phyloP scores from a whole-genome alignment of 2,329 filamentous ascomycete species.

The Pseudomassariella vexata region DNA sequence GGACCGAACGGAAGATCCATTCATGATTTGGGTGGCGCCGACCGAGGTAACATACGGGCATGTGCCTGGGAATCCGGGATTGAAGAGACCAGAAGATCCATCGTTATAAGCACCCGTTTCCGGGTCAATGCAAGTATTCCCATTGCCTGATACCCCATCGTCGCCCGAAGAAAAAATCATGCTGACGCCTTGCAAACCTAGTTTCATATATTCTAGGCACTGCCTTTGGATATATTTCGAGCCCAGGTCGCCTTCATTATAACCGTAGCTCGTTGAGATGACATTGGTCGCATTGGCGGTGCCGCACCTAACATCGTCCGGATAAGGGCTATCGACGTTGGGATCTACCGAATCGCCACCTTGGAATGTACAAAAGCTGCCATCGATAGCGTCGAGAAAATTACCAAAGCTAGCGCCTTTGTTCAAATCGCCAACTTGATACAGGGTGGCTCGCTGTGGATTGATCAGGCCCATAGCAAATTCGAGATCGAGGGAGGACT shows the following conservation, averaged over 20 bases:
- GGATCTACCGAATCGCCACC: slow-evolving; percentile 33
- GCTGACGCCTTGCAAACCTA: slow-evolving; percentile 45
- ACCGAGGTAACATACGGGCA: slow-evolving; percentile 47
- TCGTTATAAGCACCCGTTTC: slow-evolving; percentile 22
- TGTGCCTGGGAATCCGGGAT: slow-evolving; percentile 37
- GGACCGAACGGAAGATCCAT: slow-evolving; percentile 29
- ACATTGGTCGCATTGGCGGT: slow-evolving; percentile 38
- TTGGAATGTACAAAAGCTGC: slow-evolving; percentile 36
- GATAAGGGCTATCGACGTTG: slow-evolving; percentile 28
- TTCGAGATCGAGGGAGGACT: slow-evolving; percentile 49
- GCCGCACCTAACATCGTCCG: slow-evolving; percentile 14
- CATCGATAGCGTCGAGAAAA: slow-evolving; percentile 37
- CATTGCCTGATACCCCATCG: slow-evolving; percentile 37
- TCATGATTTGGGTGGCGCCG: slow-evolving; percentile 41
- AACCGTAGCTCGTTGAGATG: slow-evolving; percentile 48
- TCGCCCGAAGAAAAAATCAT: slow-evolving; percentile 41
- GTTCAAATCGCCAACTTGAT: slow-evolving; percentile 32
- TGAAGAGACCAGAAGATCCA: slow-evolving; percentile 31
- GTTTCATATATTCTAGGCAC: slow-evolving; percentile 52
- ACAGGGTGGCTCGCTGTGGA: slow-evolving; percentile 44
- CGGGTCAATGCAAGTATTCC: slow-evolving; percentile 27
- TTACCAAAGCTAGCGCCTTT: slow-evolving; percentile 35
- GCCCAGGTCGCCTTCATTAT: slow-evolving; percentile 43
- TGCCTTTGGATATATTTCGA: slow-evolving; percentile 44
- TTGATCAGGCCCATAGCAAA: slow-evolving; percentile 48